A percentile compares a stretch with the other conserved stretches of the same genome.
phyloP scores from a whole-genome alignment of 768 basidiomycete genomes.

The Suillus subluteus region DNA sequence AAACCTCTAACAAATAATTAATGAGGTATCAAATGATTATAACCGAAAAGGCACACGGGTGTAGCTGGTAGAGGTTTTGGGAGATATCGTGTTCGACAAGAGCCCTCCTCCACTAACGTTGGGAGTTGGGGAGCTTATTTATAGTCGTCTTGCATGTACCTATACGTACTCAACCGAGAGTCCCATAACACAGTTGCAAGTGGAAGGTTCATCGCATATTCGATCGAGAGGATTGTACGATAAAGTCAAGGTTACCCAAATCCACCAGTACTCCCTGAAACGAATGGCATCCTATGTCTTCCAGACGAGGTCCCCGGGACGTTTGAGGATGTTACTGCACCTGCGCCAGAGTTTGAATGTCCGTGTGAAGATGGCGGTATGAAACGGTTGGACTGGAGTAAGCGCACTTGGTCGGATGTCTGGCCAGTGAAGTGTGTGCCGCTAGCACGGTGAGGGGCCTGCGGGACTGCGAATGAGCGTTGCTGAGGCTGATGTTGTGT shows the following conservation, averaged over 20 bases:
- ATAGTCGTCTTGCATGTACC: background rate
- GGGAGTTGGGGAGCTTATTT: background rate
- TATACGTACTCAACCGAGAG: background rate
- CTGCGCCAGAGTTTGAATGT: constrained; percentile 24
- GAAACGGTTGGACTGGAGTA: constrained; percentile 35
- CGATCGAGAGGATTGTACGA: constrained; percentile 10
- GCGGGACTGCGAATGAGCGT: constrained; percentile 29
- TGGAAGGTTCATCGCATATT: background rate
- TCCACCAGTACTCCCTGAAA: constrained; percentile 38
- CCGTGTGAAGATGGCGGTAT: constrained; percentile 31
- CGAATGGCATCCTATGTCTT: constrained; percentile 59
- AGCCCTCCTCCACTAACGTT: too few relatives aligned
- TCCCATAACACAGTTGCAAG: background rate
- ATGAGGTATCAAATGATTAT: too few relatives aligned
- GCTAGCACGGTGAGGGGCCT: constrained; percentile 30
- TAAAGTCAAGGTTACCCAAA: constrained; percentile 30
- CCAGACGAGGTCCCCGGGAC: constrained; percentile 26
- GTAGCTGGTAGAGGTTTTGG: too few relatives aligned
- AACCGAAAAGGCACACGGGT: too few relatives aligned
- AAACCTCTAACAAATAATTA: too few relatives aligned
- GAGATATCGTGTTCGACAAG: too few relatives aligned
- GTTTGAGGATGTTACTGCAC: background rate
- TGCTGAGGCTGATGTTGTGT: constrained; percentile 44
- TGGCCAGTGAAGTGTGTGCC: constrained; percentile 2
- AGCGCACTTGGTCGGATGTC: constrained; percentile 3